Conservation (phyloP, 2,329 filamentous ascomycete species). For the Bipolaris sorokiniana region DNA sequence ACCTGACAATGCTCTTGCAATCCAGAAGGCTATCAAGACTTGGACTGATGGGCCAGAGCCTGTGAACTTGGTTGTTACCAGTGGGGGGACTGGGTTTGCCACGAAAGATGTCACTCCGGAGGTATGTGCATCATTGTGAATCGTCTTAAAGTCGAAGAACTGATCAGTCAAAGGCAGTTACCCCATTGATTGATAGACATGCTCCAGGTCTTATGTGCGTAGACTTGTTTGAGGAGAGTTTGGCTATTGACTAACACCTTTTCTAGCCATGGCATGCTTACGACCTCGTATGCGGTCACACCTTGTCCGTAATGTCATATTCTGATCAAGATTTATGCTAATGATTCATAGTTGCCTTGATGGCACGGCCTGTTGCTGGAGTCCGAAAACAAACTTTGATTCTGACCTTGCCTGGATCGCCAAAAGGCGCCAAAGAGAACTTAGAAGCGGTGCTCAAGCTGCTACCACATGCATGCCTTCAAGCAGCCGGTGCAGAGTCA, state of each 20-base stretch:
- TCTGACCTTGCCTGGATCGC: conserved; percentile 89
- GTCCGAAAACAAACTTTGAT: conserved; percentile 82
- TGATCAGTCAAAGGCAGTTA: conserved; percentile 67
- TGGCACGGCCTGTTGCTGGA: conserved; percentile 92
- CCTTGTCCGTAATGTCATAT: conserved; percentile 72
- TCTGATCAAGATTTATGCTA: conserved; percentile 15
- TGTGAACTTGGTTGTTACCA: conserved; percentile 82
- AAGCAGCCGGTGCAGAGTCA: conserved; percentile 84
- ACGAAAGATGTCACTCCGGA: conserved; percentile 86
- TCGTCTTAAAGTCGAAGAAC: background rate
- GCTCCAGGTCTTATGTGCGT: conserved; percentile 81
- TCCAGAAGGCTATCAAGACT: conserved; percentile 72
- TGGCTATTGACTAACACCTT: conserved; percentile 16
- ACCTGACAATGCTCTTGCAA: conserved; percentile 73
- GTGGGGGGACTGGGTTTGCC: conserved; percentile 92
- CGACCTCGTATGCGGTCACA: conserved; percentile 81
- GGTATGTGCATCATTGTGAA: conserved; percentile 54
- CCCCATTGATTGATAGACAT: conserved; percentile 78
- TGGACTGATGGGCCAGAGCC: conserved; percentile 72
- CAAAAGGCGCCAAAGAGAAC: conserved; percentile 94
- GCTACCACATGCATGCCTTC: conserved; percentile 92
- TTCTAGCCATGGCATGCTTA: conserved; percentile 83
- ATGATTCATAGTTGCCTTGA: conserved; percentile 77
- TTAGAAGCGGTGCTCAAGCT: conserved; percentile 85
- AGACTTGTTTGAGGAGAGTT: background rate